Conservation (phyloP, 2,329 filamentous ascomycete species). For the Aspergillus quadricinctus region DNA sequence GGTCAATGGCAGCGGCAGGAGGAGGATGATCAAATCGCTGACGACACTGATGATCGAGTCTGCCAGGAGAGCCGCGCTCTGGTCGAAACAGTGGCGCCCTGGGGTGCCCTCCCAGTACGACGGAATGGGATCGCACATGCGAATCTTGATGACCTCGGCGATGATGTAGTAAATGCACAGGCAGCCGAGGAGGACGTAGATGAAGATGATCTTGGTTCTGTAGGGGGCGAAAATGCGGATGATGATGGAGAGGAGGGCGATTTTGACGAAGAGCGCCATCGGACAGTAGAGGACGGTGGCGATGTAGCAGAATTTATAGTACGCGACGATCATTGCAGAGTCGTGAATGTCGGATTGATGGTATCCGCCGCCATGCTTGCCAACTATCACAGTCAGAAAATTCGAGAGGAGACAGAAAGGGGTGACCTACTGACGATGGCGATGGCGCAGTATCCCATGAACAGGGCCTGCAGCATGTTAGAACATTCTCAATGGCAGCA, state of each 20-base stretch:
- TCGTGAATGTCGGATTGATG: conserved; percentile 23
- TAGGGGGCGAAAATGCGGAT: conserved; percentile 37
- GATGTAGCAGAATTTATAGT: conserved; percentile 32
- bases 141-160: conserved; percentile 34
- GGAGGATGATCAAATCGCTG: conserved; percentile 34
- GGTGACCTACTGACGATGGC: conserved; percentile 22
- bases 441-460: conserved; percentile 32
- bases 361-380: conserved; percentile 34
- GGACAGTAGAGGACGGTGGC: conserved; percentile 40
- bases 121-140: conserved; percentile 35
- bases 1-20: conserved; percentile 35
- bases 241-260: conserved; percentile 36
- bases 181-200: conserved; percentile 32
- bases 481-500: not conserved
- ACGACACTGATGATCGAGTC: conserved; percentile 38
- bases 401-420: not conserved
- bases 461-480: conserved; percentile 17
- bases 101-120: conserved; percentile 29
- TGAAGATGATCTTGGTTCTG: conserved; percentile 28
- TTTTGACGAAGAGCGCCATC: conserved; percentile 36
- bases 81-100: conserved; percentile 31
- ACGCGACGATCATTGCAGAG: conserved; percentile 19
- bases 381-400: conserved; percentile 17
- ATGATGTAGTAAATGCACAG: conserved; percentile 34
- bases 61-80: conserved; percentile 33